Evolutionary conservation across 306 rosid genomes (phyloP).

Genomic region (Cucurbita maxima): DNA sequence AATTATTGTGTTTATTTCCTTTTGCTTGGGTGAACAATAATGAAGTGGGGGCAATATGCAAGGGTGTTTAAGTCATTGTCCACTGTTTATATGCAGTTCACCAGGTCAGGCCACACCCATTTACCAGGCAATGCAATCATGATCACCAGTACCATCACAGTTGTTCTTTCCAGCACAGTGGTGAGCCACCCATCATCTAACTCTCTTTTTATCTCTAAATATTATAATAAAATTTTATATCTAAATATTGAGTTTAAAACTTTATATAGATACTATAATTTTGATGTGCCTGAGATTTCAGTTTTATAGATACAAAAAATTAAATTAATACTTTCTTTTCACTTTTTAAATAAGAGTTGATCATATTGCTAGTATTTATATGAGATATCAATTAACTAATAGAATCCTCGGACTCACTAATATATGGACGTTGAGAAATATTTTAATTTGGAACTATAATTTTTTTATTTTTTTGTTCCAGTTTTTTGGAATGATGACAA

Average conservation of each 20-base stretch:
- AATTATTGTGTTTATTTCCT: neutral
- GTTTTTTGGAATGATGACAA: slow-evolving; percentile 88
- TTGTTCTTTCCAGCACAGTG: slow-evolving; percentile 95
- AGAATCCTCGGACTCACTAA: too few relatives aligned
- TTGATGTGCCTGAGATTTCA: too few relatives aligned
- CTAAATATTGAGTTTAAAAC: neutral
- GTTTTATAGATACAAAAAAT: too few relatives aligned
- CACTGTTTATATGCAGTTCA: slow-evolving; percentile 43
- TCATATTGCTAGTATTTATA: too few relatives aligned
- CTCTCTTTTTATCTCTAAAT: neutral
- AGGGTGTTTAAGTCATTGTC: neutral
- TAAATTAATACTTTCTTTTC: too few relatives aligned
- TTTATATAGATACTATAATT: too few relatives aligned
- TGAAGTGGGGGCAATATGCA: neutral
- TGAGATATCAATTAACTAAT: too few relatives aligned
- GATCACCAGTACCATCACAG: slow-evolving; percentile 94
- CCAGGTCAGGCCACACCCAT: slow-evolving; percentile 60
- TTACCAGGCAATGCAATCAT: slow-evolving; percentile 60
- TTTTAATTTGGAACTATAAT: too few relatives aligned
- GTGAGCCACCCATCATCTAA: slow-evolving; percentile 28
- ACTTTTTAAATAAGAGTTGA: too few relatives aligned
- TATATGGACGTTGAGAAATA: too few relatives aligned
- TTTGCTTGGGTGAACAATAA: neutral
- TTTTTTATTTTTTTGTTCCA: slow-evolving; percentile 3
- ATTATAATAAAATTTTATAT: neutral